A percentile compares a stretch with the other conserved stretches of the same genome.
These are phyloP conservation scores for Pyracantha coccinea DNA, from an alignment of 331 rosid genomes.

Conservation along the genomic window DNA sequence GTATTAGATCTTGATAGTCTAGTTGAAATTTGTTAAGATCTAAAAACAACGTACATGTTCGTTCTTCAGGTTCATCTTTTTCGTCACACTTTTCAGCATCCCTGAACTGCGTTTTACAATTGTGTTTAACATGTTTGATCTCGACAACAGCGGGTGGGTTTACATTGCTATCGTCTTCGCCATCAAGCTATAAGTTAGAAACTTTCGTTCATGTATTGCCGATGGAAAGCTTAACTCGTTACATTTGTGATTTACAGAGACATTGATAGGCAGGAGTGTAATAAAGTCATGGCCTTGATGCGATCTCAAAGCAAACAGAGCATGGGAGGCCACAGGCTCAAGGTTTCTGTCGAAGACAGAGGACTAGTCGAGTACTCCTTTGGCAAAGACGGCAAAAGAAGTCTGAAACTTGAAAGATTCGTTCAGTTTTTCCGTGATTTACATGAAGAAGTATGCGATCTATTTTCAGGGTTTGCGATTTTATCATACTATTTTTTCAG, in stretches of 20 bases:
- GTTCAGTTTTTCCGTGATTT: slow-evolving; percentile 58
- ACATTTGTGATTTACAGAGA: slow-evolving; percentile 22
- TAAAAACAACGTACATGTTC: background rate
- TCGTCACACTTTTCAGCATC: slow-evolving; percentile 68
- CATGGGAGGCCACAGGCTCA: slow-evolving; percentile 39
- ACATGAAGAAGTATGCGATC: slow-evolving; percentile 50
- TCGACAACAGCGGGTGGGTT: slow-evolving; percentile 59
- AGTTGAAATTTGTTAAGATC: background rate
- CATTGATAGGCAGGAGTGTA: slow-evolving; percentile 61
- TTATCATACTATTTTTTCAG: background rate
- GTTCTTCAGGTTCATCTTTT: slow-evolving; percentile 56
- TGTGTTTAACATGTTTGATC: slow-evolving; percentile 84
- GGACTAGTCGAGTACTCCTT: slow-evolving; percentile 63
- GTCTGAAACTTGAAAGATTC: slow-evolving; percentile 52
- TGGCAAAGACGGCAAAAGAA: slow-evolving; percentile 50
- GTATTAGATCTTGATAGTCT: background rate
- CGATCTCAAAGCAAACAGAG: slow-evolving; percentile 51
- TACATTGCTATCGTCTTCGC: background rate
- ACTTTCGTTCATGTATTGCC: background rate
- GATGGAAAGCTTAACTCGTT: background rate
- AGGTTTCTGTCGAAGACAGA: slow-evolving; percentile 44
- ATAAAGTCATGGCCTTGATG: slow-evolving; percentile 74
- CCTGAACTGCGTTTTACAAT: slow-evolving; percentile 69
- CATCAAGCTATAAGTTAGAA: background rate
- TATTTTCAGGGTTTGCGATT: background rate